These are phyloP conservation scores for Antarctomyces pellizariae DNA, from an alignment of 495 filamentous ascomycete genomes.

Conservation along the genomic window DNA sequence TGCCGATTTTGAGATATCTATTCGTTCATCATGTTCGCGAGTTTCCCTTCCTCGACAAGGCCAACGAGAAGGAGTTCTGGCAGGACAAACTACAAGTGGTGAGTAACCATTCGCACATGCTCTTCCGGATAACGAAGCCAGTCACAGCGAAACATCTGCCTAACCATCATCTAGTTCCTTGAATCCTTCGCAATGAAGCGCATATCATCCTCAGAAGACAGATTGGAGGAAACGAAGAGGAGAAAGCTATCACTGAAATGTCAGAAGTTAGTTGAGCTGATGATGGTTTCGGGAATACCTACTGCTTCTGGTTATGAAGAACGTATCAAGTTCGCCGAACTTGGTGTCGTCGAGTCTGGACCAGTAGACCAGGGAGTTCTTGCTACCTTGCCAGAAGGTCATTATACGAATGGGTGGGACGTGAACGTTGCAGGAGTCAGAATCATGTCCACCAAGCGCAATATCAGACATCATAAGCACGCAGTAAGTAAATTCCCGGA, in stretches of 20 bases:
- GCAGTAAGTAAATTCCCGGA: conserved; percentile 36
- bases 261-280: conserved; percentile 84
- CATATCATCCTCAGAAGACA: conserved; percentile 89
- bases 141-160: not conserved
- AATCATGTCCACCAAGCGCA: conserved; percentile 57
- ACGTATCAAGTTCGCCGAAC: conserved; percentile 81
- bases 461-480: conserved; percentile 76
- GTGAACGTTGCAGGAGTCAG: conserved; percentile 86
- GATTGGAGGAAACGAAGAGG: conserved; percentile 87
- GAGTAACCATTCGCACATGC: too few relatives aligned
- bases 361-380: conserved; percentile 76
- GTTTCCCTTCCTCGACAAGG: conserved; percentile 90
- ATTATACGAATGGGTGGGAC: conserved; percentile 87
- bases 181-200: conserved; percentile 96
- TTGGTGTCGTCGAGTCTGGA: conserved; percentile 84
- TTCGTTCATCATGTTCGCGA: conserved; percentile 96
- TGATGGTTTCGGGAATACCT: conserved; percentile 96
- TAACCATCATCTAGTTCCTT: conserved; percentile 39
- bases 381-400: conserved; percentile 67
- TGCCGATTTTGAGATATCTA: conserved; percentile 86
- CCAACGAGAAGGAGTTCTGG: conserved; percentile 97
- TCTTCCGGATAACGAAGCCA: too few relatives aligned
- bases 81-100: conserved; percentile 94
- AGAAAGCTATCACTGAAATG: conserved; percentile 80
- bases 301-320: conserved; percentile 96